These are phyloP conservation scores for Termitomyces sp. DNA, from an alignment of 768 basidiomycete genomes.

Conservation along the genomic window DNA sequence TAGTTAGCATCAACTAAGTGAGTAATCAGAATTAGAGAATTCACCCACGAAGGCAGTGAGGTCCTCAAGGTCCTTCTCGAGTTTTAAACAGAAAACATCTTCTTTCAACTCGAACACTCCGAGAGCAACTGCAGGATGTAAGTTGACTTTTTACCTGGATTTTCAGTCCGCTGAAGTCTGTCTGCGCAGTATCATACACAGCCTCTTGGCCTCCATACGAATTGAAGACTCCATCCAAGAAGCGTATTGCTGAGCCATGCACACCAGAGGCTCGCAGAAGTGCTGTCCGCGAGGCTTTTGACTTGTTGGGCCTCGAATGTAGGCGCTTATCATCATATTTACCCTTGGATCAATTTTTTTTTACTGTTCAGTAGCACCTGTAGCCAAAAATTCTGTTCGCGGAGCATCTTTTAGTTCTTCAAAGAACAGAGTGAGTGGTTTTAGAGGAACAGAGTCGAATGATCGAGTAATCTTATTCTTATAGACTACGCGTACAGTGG, in stretches of 20 bases:
- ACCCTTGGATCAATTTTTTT: background rate
- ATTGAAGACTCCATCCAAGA: background rate
- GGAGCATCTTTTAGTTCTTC: background rate
- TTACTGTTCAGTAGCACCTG: background rate
- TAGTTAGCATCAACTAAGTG: background rate
- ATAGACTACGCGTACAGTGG: background rate
- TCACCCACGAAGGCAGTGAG: conserved; percentile 2
- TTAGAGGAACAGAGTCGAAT: background rate
- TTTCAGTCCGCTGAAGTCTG: background rate
- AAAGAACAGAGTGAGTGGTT: background rate
- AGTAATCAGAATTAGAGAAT: background rate
- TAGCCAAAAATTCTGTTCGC: background rate
- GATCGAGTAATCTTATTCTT: background rate
- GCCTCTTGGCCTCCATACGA: background rate
- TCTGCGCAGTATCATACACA: background rate
- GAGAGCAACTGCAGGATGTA: background rate
- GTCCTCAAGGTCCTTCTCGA: background rate
- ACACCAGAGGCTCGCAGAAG: background rate
- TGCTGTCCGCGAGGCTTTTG: background rate
- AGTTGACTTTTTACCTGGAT: background rate
- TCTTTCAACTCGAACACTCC: background rate
- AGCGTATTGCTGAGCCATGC: background rate
- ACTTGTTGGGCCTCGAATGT: background rate
- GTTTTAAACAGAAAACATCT: background rate
- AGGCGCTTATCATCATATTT: background rate